Evolutionary conservation across 352 stramenopile species (phyloP).

Genomic region (Phytophthora hybrid): DNA sequence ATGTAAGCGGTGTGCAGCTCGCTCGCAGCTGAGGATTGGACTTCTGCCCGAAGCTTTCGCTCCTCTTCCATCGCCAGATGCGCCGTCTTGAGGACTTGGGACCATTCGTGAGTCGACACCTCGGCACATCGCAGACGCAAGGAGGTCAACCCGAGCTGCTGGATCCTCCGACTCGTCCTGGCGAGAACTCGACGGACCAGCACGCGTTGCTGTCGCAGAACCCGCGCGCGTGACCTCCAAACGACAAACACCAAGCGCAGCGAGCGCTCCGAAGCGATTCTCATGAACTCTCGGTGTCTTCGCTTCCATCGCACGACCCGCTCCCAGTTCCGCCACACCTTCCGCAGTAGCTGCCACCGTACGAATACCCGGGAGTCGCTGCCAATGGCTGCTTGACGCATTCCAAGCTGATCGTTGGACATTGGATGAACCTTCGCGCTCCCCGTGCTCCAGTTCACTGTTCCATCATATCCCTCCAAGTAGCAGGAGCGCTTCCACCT

Average conservation of each 20-base stretch:
- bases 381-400: neutral
- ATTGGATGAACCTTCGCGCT: conserved; percentile 23
- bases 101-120: conserved; percentile 45
- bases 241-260: conserved; percentile 8
- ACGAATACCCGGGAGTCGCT: neutral
- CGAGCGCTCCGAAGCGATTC: neutral
- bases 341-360: conserved; percentile 19
- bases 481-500: conserved; percentile 20
- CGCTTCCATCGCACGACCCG: conserved; percentile 16
- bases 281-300: conserved; percentile 12
- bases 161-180: conserved; percentile 14
- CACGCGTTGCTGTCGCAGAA: conserved; percentile 9
- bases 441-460: neutral
- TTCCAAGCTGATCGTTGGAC: neutral
- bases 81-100: conserved; percentile 46
- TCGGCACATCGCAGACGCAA: conserved; percentile 48
- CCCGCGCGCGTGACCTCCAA: conserved; percentile 10
- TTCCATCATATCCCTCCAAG: neutral
- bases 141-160: conserved; percentile 27
- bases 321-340: conserved; percentile 33
- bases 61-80: conserved; percentile 59
- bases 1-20: conserved; percentile 44
- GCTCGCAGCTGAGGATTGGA: conserved; percentile 42
- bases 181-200: conserved; percentile 24
- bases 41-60: conserved; percentile 40